These are phyloP conservation scores for Phytopythium kandeliae DNA, from an alignment of 352 stramenopile species.

Conservation along the genomic window DNA sequence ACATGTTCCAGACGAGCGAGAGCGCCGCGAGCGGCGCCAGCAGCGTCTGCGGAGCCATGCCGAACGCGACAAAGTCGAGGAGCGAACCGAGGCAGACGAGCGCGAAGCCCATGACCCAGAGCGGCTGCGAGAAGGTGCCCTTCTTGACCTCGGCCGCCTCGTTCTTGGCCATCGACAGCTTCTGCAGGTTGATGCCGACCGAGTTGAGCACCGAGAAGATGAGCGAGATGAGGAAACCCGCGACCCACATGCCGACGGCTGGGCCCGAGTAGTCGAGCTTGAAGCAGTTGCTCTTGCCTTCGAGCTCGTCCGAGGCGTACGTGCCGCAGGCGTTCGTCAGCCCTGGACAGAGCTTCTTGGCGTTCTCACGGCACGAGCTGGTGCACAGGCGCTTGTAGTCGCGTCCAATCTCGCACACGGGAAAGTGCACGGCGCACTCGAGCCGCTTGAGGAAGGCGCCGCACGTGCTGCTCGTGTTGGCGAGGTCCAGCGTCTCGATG, in stretches of 20 bases:
- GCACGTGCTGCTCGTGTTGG: constrained; percentile 58
- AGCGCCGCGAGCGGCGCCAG: constrained; percentile 85
- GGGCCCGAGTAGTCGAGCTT: constrained; percentile 67
- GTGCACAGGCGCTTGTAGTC: constrained; percentile 59
- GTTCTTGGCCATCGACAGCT: constrained; percentile 83
- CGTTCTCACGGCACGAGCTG: constrained; percentile 52
- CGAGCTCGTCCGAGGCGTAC: constrained; percentile 36
- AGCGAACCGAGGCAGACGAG: constrained; percentile 81
- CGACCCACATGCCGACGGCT: constrained; percentile 78
- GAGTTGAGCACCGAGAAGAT: constrained; percentile 88
- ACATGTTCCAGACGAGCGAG: constrained; percentile 90
- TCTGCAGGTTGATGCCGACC: constrained; percentile 90
- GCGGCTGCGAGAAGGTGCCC: constrained; percentile 75
- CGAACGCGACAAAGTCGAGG: constrained; percentile 89
- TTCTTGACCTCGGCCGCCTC: constrained; percentile 60
- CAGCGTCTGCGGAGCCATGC: constrained; percentile 88
- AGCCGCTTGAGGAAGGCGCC: constrained; percentile 49
- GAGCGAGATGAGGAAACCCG: constrained; percentile 83
- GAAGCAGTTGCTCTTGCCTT: constrained; percentile 77
- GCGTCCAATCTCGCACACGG: constrained; percentile 75
- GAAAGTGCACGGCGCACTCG: constrained; percentile 70
- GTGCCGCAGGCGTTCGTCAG: constrained; percentile 51
- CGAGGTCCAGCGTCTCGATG: constrained; percentile 45
- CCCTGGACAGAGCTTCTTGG: constrained; percentile 56
- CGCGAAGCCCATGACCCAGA: constrained; percentile 86